Conservation (phyloP, 1,284 basidiomycete genomes). For the Tilletiaria anomala region DNA sequence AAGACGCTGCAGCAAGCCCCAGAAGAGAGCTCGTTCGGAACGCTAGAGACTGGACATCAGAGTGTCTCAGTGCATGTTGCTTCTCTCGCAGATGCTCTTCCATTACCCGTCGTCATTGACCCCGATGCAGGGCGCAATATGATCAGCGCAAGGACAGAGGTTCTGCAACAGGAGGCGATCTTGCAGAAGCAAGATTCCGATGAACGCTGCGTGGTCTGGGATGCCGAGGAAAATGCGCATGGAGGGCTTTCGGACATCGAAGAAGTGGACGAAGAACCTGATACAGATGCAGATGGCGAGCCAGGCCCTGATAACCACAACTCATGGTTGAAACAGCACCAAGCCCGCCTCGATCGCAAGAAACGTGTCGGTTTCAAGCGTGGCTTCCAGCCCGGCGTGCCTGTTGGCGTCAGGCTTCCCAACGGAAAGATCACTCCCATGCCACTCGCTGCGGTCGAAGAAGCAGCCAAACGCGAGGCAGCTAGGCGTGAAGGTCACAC, state of each 20-base stretch:
- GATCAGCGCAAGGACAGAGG: not conserved
- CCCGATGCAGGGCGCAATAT: not conserved
- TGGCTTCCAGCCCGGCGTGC: not conserved
- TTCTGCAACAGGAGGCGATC: not conserved
- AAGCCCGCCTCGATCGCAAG: not conserved
- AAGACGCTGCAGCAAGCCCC: not conserved
- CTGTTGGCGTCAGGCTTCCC: constrained; percentile 1
- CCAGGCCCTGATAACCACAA: not conserved
- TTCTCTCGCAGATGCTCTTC: too few relatives aligned
- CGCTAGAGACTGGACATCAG: too few relatives aligned
- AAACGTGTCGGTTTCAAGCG: constrained; percentile 1
- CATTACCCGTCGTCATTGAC: too few relatives aligned
- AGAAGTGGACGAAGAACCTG: not conserved
- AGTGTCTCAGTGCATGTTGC: too few relatives aligned
- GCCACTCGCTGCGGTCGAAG: not conserved
- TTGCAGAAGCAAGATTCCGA: constrained; percentile 2
- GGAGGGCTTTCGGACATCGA: too few relatives aligned
- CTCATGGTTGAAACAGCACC: not conserved
- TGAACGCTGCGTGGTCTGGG: constrained; percentile 2
- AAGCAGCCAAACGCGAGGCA: not conserved
- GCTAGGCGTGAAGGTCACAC: not conserved
- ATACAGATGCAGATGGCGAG: not conserved
- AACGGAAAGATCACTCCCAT: constrained; percentile 1
- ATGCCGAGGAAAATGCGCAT: constrained; percentile 2
- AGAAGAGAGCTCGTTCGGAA: not conserved